A percentile compares a stretch with the other conserved stretches of the same genome.
Evolutionary conservation across 768 basidiomycete species (phyloP).

Genomic region (Tulasnella sp.): DNA sequence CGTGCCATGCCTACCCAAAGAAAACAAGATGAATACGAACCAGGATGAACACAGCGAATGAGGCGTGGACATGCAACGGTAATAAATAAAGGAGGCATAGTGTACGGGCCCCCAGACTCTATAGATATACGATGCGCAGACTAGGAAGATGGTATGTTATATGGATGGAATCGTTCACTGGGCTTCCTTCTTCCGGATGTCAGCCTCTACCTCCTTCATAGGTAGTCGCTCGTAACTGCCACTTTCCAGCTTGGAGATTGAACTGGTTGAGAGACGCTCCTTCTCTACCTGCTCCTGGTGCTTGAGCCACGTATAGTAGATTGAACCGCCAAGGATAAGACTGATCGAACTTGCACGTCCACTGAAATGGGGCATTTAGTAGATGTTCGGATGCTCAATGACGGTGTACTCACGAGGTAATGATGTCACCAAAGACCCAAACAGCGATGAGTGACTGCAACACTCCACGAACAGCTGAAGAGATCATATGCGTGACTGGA

Average conservation of each 20-base stretch:
- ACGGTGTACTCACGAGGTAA: conserved; percentile 49
- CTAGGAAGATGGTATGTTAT: not conserved
- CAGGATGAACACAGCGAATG: too few species aligned
- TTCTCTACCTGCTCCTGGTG: conserved; percentile 46
- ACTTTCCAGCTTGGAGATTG: conserved; percentile 6
- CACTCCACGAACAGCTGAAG: conserved; percentile 89
- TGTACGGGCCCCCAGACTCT: not conserved
- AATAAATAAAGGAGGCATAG: too few species aligned
- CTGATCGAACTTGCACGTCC: conserved; percentile 72
- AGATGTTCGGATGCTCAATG: too few species aligned
- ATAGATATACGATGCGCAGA: not conserved
- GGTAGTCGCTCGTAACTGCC: conserved; percentile 47
- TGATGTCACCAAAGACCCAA: conserved; percentile 68
- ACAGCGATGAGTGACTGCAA: conserved; percentile 75
- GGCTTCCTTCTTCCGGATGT: conserved; percentile 22
- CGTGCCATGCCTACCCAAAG: too few species aligned
- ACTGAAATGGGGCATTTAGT: conserved; percentile 29
- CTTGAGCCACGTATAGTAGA: conserved; percentile 83
- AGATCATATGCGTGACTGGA: conserved; percentile 95
- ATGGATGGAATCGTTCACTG: not conserved
- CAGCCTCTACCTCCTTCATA: conserved; percentile 51
- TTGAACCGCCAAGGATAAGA: conserved; percentile 67
- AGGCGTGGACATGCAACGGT: too few species aligned
- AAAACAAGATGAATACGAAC: too few species aligned
- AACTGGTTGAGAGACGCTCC: not conserved